Evolutionary conservation across 495 filamentous ascomycete species (phyloP), one percentile per base, ranked within the genome.

Genomic region (Hypoxylon subgilvum): DNA sequence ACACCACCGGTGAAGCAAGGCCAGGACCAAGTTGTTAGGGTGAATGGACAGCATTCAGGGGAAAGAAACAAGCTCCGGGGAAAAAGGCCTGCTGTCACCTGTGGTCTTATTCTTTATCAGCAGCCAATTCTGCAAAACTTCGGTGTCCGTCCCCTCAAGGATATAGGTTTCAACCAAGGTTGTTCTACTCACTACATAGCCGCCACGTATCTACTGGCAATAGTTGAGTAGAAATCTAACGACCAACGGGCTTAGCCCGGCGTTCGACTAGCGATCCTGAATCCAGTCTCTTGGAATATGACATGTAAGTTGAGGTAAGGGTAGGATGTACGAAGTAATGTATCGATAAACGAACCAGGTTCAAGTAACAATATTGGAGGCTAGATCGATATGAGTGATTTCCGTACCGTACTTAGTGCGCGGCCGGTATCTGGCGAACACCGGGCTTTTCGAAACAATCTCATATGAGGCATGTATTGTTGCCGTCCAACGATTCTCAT

Each of bases 251-350:
- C 36, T 46, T 54, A 40, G 48, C 23, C 61, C 36, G 54, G 48
- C 8, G 42, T 50, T 53, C 43, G 31, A 45, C 49, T 53, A 32
- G 25, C 9, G 14, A 49, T 50, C 61, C 49, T 50, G 48, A n/a
- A 47, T 36, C 61, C 61, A 39, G 38, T 30, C 25, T 58, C 53
- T 52, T 64, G 53, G 53, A 54, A 54, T 49, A 49, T 48, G 38
- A 17, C 12, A n/a, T n/a, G n/a, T n/a, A n/a, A n/a, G n/a, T n/a
- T n/a, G n/a, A n/a, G n/a, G n/a, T 10, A 21, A 17, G 13, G 8
- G 10, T 30, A 30, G 27, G 27, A 5, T 10, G 27, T 10, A 35
- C 4, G 13, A 43, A 51, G 34, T 28, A n/a, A 23, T 7, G 41
- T 41, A 38, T 52, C 47, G 41, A 52, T 40, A 45, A 41, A 31